Base-by-base conservation (phyloP, 176 grass and related monocot genomes). In the Tillandsia fasciculata region DNA sequence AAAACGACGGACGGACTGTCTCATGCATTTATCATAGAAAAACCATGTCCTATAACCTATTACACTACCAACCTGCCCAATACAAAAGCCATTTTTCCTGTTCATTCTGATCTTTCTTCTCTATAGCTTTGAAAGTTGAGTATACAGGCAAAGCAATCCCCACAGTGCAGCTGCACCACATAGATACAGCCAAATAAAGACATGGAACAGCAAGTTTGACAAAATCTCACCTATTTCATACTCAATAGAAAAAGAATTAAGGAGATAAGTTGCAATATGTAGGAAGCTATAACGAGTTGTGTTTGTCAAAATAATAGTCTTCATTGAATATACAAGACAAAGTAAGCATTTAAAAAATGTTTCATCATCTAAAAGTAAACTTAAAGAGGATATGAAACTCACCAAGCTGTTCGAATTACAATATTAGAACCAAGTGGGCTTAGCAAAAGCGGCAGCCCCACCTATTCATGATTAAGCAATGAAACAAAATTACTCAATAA, bases 121-220 rank as follows among this genome's bases (percentile, higher is more conserved):
- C 89, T 64, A 97, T 97, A 71, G 94, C 94, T 82, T 80, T 97
- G 72, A 90, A 93, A 71, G 94, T 97, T 26, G 82, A 93, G 80
- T 97, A 97, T 1, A 97, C 72, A 74, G 89, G 94, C 18, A 97
- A 63, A 63, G 82, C 94, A 59, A 97, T 83, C 47, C 94, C 89
- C 1, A 93, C 77, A 10, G 82, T 84, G 82, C 93, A 97, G 80
- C 93, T 97, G 83, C 79, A 90, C 12, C 49, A 87, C 11, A 65
- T 77, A 54, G 26, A 82, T 75, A 66, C 53, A 42, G 53, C 17
- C 27, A 67, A 52, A 42, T 26, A 26, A 76, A 66, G 66, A 1
- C 11, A 64, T 50, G 66, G 50, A 77, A n/a, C 63, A 68, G 47
- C 11, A n/a, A 49, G 33, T 42, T 42, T 42, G 33, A 42, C 33